Evolutionary conservation across 129 eudicot genomes (phyloP).

Genomic region (Arctium lappa): DNA sequence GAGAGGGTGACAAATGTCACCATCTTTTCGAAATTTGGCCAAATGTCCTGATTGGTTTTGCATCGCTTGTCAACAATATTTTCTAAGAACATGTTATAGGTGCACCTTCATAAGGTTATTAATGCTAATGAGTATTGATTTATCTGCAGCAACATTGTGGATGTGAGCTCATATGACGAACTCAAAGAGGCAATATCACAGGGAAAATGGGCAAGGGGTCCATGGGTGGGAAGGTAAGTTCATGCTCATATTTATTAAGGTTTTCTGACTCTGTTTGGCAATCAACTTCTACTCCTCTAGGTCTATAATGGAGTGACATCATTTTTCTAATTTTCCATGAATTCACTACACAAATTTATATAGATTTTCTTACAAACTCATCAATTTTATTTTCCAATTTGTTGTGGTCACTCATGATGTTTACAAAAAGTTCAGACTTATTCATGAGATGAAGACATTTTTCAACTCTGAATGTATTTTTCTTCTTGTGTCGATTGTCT

Average conservation of each 20-base stretch:
- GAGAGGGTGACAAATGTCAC: no score
- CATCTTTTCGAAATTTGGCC: not conserved
- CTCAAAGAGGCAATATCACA: conserved; percentile 73
- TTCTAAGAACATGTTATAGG: not conserved
- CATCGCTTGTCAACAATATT: not conserved
- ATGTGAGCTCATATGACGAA: conserved; percentile 76
- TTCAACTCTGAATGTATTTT: not conserved
- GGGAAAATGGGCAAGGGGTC: conserved; percentile 99
- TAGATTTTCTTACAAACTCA: not conserved
- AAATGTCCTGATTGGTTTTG: not conserved
- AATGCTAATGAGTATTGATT: conserved; percentile 11
- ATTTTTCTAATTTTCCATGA: not conserved
- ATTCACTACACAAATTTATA: not conserved
- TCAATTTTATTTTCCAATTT: not conserved
- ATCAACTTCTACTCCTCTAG: not conserved
- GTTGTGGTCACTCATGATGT: not conserved
- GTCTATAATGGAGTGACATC: not conserved
- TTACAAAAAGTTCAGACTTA: not conserved
- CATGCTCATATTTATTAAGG: not conserved
- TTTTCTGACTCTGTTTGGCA: not conserved
- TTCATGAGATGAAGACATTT: not conserved
- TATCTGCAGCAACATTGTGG: conserved; percentile 77
- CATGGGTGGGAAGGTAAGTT: conserved; percentile 87
- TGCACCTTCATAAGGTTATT: not conserved
- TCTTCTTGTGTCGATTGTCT: not conserved